phyloP scores from a whole-genome alignment of 1,284 basidiomycete species.

The Anthracocystis walkeri region DNA sequence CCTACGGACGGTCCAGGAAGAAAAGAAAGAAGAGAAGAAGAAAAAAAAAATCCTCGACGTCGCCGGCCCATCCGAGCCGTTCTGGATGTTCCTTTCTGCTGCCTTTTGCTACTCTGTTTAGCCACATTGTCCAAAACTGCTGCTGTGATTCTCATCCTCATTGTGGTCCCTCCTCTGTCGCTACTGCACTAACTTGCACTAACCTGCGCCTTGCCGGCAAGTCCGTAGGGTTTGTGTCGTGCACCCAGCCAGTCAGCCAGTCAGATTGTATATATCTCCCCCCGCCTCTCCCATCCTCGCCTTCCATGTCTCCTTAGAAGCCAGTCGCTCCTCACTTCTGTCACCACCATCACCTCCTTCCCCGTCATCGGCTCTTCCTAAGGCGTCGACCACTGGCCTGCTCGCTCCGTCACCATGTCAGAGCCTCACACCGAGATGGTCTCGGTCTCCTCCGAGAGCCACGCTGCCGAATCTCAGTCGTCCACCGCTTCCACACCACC shows the following conservation, averaged over 20 bases:
- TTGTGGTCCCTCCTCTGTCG: background rate
- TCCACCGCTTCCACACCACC: slow-evolving; percentile 19
- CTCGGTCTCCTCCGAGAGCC: slow-evolving; percentile 15
- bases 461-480: slow-evolving; percentile 13
- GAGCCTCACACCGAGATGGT: slow-evolving; percentile 22
- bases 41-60: slow-evolving; percentile 1
- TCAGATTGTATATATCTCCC: background rate
- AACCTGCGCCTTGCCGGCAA: background rate
- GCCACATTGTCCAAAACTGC: background rate
- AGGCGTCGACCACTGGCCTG: background rate
- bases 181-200: slow-evolving; percentile 1
- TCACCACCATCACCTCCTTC: background rate
- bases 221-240: background rate
- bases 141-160: background rate
- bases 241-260: too few species aligned
- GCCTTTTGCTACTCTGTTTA: background rate
- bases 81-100: background rate
- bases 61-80: slow-evolving; percentile 5
- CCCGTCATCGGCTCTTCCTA: slow-evolving; percentile 8
- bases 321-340: background rate
- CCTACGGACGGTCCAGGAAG: background rate
- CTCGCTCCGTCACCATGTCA: slow-evolving; percentile 14
- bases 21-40: background rate
- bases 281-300: background rate
- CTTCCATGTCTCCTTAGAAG: background rate